Evolutionary conservation across 169 alveolate species (phyloP), one percentile per base, ranked within the genome.

Genomic region (Fabrea salina): DNA sequence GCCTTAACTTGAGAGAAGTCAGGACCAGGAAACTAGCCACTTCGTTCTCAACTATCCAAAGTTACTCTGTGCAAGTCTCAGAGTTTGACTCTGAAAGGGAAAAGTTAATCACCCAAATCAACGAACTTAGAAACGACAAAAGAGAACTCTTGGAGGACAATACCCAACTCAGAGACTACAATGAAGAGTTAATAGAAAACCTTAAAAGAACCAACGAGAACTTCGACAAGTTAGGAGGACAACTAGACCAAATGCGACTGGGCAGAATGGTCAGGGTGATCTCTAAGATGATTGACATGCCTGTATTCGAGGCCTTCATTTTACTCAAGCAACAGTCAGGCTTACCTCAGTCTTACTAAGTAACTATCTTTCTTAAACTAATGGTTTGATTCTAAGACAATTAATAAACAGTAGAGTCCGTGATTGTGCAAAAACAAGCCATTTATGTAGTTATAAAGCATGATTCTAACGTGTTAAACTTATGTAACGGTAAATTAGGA

Each of bases 281-380:
- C 8, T 68, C 78, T 13, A 68, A 68, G 78, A 68, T 68, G 78
- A 68, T 68, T 68, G 78, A 68, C 40, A 7, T 68, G 19, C 64
- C 78, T 8, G 30, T 47, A 35, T 30, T 43, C 19, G 78, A 68
- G 44, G 61, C 64, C n/a, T 44, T 68, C 6, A 68, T 68, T 43
- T 19, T 47, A 64, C 16, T 68, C 44, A 68, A 30, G 67, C 61
- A 40, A n/a, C 7, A 68, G 19, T n/a, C 78, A 16, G 78, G 78
- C 40, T 8, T 68, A 32, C 25, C 11, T 11, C 35, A 6, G 53
- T 37, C n/a, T 25, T 61, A 13, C 35, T 61, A 13, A 19, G 7
- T 11, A 19, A 7, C 13, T 19, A 16, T 5, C 35, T 61, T 8
- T 25, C 11, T 61, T 61, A 6, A 7, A 16, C 16, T 44, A 44